Conservation (phyloP, 2,329 filamentous ascomycete species). For the Verticillium tricorpus region DNA sequence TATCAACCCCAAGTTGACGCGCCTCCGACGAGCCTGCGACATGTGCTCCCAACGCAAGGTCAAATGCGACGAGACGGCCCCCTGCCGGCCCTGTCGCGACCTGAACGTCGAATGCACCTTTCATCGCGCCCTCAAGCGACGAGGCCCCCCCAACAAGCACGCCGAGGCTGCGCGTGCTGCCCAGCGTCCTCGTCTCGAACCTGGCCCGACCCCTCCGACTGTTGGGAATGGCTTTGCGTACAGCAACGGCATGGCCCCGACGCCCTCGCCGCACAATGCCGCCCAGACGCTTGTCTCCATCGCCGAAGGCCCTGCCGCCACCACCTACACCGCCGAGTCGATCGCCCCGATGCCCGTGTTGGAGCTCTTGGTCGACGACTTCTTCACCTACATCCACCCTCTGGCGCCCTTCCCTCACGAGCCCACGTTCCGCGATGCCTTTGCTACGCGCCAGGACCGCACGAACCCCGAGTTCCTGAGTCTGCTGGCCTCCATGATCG, state of each 20-base stretch:
- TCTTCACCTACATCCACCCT: conserved; percentile 78
- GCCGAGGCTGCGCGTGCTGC: conserved; percentile 51
- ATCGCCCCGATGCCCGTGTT: conserved; percentile 68
- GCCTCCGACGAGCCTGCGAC: conserved; percentile 54
- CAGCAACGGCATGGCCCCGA: conserved; percentile 25
- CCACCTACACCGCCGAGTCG: conserved; percentile 56
- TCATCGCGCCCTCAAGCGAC: conserved; percentile 51
- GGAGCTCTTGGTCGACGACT: conserved; percentile 70
- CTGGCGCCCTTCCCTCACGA: conserved; percentile 75
- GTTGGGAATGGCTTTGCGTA: neutral
- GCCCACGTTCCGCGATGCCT: conserved; percentile 68
- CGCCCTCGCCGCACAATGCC: conserved; percentile 36
- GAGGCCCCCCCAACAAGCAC: conserved; percentile 56
- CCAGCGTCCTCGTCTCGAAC: conserved; percentile 40
- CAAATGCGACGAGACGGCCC: conserved; percentile 53
- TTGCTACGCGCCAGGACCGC: conserved; percentile 62
- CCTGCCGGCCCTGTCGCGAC: conserved; percentile 53
- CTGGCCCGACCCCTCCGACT: conserved; percentile 5
- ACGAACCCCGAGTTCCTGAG: conserved; percentile 64
- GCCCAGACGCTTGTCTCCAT: conserved; percentile 46
- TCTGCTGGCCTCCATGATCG: conserved; percentile 70
- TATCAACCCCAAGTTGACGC: conserved; percentile 47
- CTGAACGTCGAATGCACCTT: conserved; percentile 56
- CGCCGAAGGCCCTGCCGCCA: conserved; percentile 26
- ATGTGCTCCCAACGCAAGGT: conserved; percentile 60